Evolutionary conservation across 139 green algal species (phyloP).

Genomic region (Micractinium conductrix): DNA sequence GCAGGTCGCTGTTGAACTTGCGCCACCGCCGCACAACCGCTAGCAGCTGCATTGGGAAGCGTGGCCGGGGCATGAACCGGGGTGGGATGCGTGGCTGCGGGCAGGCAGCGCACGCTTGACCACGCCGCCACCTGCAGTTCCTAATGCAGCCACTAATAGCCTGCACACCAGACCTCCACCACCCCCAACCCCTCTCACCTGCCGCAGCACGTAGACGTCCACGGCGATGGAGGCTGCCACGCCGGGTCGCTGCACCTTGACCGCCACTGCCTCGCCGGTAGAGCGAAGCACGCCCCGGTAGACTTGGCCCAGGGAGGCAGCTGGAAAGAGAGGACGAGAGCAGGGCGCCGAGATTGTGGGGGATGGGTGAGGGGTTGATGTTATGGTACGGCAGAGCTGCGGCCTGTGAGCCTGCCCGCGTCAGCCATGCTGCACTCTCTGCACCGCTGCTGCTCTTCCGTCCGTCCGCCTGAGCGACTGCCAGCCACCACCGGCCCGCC

Average conservation of each 20-base stretch:
- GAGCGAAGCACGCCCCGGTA: constrained; percentile 58
- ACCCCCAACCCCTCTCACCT: constrained; percentile 3
- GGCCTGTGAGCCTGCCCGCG: not conserved
- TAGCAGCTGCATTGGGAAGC: constrained; percentile 9
- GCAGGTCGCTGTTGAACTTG: constrained; percentile 87
- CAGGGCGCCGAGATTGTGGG: too few relatives aligned
- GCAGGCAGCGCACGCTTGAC: too few relatives aligned
- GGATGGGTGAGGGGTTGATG: too few relatives aligned
- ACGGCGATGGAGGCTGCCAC: constrained; percentile 80
- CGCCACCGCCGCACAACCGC: constrained; percentile 33
- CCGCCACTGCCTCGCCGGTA: constrained; percentile 62
- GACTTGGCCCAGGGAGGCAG: constrained; percentile 83
- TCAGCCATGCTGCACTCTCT: not conserved
- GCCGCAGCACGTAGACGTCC: constrained; percentile 86
- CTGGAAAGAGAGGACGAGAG: constrained; percentile 36
- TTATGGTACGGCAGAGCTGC: too few relatives aligned
- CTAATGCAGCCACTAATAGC: too few relatives aligned
- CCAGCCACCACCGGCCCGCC: too few relatives aligned
- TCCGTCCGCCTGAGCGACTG: too few relatives aligned
- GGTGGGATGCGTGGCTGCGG: too few relatives aligned
- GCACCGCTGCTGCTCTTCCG: too few relatives aligned
- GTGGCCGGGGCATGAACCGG: too few relatives aligned
- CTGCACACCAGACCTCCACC: not conserved
- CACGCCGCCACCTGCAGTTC: not conserved
- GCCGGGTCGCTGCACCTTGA: constrained; percentile 90